Base-by-base conservation (phyloP, 306 rosid genomes). In the Malus orientalis region DNA sequence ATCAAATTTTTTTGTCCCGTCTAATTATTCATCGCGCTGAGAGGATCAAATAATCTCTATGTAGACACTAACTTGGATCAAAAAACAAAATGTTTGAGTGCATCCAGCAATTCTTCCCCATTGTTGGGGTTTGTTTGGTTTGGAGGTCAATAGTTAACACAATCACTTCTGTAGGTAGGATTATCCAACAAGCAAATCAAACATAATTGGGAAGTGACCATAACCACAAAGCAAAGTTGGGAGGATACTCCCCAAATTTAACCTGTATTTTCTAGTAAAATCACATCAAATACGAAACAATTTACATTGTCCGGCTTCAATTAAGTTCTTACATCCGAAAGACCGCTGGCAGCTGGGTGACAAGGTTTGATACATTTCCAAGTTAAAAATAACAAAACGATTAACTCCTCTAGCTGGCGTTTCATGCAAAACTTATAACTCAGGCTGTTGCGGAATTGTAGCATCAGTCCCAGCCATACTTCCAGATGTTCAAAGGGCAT, bases 381-480 rank as follows among this genome's bases (percentile, higher is more conserved):
- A 64, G 15, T 54, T 22, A 44, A 78, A 75, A 61, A 38, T 0
- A 40, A 19, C 29, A 71, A 79, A 61, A 73, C 74, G 23, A 77
- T 71, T 82, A 89, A 82, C 70, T 76, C 79, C 73, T 77, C 81
- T 40, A 81, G 71, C 78, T 82, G 88, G 69, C 68, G 77, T 76
- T 72, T 33, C 53, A 69, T 74, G 78, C 66, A 80, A 64, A 64
- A 68, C 10, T 22, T 62, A 78, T 85, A 83, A 85, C 73, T 84
- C 68, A 66, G 76, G 64, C 78, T 79, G 44, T 38, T 18, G 93
- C 87, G 78, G 84, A 80, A 87, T 62, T 25, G 86, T n/a, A 10
- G 76, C 63, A 64, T 84, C 87, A 78, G 78, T 79, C 81, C 82
- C 83, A 74, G 69, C 81, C 73, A 69, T 80, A 75, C 79, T 84